Evolutionary conservation across 2,329 filamentous ascomycete genomes (phyloP).

Genomic region (Fusarium caatingaense): DNA sequence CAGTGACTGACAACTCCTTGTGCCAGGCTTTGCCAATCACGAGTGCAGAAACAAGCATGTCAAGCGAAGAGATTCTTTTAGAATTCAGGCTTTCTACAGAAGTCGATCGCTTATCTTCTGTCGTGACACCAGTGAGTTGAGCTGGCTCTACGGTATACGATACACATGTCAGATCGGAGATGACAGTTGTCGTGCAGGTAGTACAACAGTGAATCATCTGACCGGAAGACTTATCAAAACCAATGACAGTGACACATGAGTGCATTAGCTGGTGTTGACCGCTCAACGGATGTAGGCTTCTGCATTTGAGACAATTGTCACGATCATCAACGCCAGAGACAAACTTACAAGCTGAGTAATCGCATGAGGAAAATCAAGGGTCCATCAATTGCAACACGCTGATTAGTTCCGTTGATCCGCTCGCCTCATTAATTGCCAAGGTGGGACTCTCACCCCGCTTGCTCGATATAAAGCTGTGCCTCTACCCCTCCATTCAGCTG

Average conservation of each 20-base stretch:
- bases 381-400: constrained; percentile 14
- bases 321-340: not conserved
- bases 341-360: constrained; percentile 10
- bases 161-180: not conserved
- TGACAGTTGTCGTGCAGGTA: not conserved
- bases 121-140: not conserved
- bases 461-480: constrained; percentile 6
- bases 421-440: not conserved
- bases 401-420: constrained; percentile 26
- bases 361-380: not conserved
- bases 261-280: not conserved
- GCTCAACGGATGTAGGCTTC: not conserved
- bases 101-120: not conserved
- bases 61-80: not conserved
- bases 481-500: constrained; percentile 23
- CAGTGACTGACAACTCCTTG: not conserved
- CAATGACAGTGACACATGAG: not conserved
- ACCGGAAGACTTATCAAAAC: not conserved
- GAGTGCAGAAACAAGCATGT: not conserved
- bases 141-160: not conserved
- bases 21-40: not conserved
- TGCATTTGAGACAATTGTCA: not conserved
- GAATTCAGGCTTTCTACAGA: not conserved
- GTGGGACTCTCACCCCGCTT: constrained; percentile 18
- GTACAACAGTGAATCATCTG: not conserved